A percentile compares a stretch with the other conserved stretches of the same genome.
phyloP scores from a whole-genome alignment of 169 alveolate genomes.

The Plasmodium relictum region DNA sequence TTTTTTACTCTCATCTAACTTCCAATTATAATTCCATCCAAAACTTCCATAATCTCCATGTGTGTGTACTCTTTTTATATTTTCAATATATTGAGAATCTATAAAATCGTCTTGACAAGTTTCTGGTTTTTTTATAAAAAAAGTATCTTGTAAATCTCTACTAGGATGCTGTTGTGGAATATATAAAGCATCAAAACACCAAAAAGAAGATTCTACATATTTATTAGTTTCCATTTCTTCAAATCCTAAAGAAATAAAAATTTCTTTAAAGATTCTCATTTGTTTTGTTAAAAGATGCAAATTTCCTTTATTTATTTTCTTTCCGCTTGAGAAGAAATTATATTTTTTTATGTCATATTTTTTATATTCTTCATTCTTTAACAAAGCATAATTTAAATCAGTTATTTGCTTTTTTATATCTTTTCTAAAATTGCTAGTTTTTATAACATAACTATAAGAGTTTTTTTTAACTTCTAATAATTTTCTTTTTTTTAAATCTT shows the following conservation, averaged over 20 bases:
- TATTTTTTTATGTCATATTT: constrained; percentile 86
- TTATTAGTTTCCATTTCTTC: constrained; percentile 99
- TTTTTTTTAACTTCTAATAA: constrained; percentile 38
- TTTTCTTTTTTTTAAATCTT: constrained; percentile 41
- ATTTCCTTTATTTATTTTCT: constrained; percentile 89
- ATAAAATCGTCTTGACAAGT: background rate
- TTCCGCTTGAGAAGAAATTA: constrained; percentile 89
- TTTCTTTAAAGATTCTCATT: constrained; percentile 89
- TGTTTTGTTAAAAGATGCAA: constrained; percentile 92
- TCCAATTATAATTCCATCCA: constrained; percentile 99
- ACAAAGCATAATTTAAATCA: constrained; percentile 20
- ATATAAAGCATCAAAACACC: constrained; percentile 99
- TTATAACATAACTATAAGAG: constrained; percentile 17
- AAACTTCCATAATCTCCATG: constrained; percentile 95
- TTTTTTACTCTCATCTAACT: constrained; percentile 87
- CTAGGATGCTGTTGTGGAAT: constrained; percentile 99
- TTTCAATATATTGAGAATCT: constrained; percentile 89
- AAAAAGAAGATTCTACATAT: constrained; percentile 98
- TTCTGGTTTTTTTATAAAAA: constrained; percentile 92
- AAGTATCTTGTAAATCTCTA: constrained; percentile 99
- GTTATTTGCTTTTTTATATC: constrained; percentile 50
- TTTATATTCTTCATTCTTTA: constrained; percentile 58
- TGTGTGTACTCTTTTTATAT: constrained; percentile 95
- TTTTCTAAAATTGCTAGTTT: constrained; percentile 38
- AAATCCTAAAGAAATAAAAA: constrained; percentile 94